These are phyloP conservation scores for Fusarium sp. DNA, from an alignment of 2,329 filamentous ascomycete genomes.

Conservation along the genomic window DNA sequence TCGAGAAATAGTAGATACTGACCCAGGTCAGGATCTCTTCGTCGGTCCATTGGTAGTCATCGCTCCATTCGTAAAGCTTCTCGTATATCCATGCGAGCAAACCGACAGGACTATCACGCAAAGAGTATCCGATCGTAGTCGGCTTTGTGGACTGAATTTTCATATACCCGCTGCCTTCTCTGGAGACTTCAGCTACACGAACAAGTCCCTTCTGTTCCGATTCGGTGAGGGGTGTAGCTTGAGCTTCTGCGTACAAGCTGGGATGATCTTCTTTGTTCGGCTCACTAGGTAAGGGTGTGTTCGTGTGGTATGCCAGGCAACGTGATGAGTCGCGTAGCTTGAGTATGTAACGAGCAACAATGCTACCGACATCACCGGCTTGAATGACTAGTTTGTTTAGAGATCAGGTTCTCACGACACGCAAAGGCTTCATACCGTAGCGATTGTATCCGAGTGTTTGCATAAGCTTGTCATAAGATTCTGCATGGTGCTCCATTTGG, in stretches of 20 bases:
- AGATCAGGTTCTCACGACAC: no score
- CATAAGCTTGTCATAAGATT: slow-evolving; percentile 3
- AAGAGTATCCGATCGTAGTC: slow-evolving; percentile 78
- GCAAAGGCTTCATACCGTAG: background rate
- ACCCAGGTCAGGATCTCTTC: slow-evolving; percentile 85
- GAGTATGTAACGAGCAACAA: background rate
- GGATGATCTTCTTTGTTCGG: background rate
- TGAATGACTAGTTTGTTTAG: background rate
- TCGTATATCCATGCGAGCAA: slow-evolving; percentile 86
- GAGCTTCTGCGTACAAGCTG: background rate
- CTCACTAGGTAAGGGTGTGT: background rate
- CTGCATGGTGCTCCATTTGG: background rate
- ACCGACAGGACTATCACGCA: slow-evolving; percentile 79
- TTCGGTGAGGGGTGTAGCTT: background rate
- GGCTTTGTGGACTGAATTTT: slow-evolving; percentile 73
- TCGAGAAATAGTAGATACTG: slow-evolving; percentile 79
- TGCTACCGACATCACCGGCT: slow-evolving; percentile 1
- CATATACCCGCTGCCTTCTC: slow-evolving; percentile 42
- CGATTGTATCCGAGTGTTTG: background rate
- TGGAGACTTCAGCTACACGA: slow-evolving; percentile 31
- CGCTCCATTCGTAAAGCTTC: slow-evolving; percentile 84
- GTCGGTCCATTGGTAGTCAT: slow-evolving; percentile 80
- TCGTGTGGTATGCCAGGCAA: background rate
- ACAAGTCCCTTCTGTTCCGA: background rate
- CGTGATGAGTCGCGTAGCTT: background rate